A percentile compares a stretch with the other conserved stretches of the same genome.
phyloP scores from a whole-genome alignment of 495 filamentous ascomycete genomes.

The Aspergillus egyptiacus region DNA sequence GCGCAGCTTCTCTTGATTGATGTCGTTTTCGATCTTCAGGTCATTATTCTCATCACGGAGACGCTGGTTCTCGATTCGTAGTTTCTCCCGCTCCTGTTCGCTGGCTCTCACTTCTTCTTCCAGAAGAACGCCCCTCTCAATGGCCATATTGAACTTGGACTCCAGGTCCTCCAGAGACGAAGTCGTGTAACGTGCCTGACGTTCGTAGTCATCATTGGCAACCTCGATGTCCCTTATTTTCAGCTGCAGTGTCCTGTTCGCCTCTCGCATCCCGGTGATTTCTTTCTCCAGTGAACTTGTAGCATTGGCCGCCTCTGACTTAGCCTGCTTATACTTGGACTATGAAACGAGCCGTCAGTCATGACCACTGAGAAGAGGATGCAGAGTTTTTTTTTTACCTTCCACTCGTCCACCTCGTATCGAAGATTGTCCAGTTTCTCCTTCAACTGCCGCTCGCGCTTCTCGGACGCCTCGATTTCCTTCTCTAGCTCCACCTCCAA shows the following conservation, averaged over 20 bases:
- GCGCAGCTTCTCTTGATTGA: constrained; percentile 84
- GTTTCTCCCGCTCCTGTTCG: constrained; percentile 79
- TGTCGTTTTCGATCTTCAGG: constrained; percentile 89
- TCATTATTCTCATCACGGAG: constrained; percentile 87
- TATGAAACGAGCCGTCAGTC: constrained; percentile 30
- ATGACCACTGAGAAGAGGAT: not conserved
- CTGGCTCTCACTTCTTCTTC: constrained; percentile 89
- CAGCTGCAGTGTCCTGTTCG: constrained; percentile 73
- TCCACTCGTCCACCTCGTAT: constrained; percentile 97
- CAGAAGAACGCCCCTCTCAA: constrained; percentile 85
- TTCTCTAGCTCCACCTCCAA: constrained; percentile 92
- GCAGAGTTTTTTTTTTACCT: constrained; percentile 48
- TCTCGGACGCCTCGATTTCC: constrained; percentile 93
- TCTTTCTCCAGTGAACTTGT: constrained; percentile 92
- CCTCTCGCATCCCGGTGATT: constrained; percentile 81
- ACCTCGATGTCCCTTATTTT: constrained; percentile 92
- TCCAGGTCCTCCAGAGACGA: constrained; percentile 96
- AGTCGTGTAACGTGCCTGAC: constrained; percentile 86
- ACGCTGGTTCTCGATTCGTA: constrained; percentile 84
- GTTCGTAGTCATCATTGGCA: constrained; percentile 95
- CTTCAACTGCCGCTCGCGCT: constrained; percentile 75
- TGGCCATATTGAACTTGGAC: constrained; percentile 90
- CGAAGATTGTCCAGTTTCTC: constrained; percentile 77
- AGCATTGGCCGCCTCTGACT: constrained; percentile 72
- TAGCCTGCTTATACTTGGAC: constrained; percentile 95